Evolutionary conservation across 768 basidiomycete genomes (phyloP), one percentile per base, ranked within the genome.

Genomic region (Mycena belliarum): DNA sequence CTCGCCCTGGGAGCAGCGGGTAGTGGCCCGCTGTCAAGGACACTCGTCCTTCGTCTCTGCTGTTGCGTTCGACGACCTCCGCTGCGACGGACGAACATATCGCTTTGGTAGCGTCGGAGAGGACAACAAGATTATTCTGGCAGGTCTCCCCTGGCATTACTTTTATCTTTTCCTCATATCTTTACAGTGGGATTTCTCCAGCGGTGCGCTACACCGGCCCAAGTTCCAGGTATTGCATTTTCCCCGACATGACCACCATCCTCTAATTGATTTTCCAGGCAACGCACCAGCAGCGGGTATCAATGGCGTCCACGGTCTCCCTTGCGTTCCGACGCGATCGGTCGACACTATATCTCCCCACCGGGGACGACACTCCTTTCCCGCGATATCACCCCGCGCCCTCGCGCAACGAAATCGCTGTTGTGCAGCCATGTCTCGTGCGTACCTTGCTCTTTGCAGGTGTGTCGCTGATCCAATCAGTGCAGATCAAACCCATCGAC

Each of bases 91-190:
- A 26, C 81, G 95, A 32, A 93, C 93, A 40, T 96, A 98, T 68
- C 83, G 96, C 9, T 98, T 99, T 66, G 94, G 90, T 2, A 95
- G 93, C 66, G 93, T 98, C 3, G 97, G 95, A 18, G 96, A 98
- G 70, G 97, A 99, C 66, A 97, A 95, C 69, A 95, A 95, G 69
- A 68, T 99, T 6, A 90, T 97, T 42, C 68, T 98, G 63, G 95
- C 95, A 69, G 52, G 84, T 70, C 18, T 3, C 16, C 12, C 10
- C 20, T 10, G 9, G 16, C 49, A 24, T 35, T 25, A 16, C 23
- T 54, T 18, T 56, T 29, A 6, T 33, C 53, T 57, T 3, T 24
- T 73, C 54, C 37, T 55, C 32, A 14, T 45, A 45, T 33, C 28
- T 38, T 50, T 14, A 24, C 63, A 94, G 92, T 98, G 95, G 95